A percentile compares a stretch with the other conserved stretches of the same genome.
Conservation (phyloP, 1,284 basidiomycete genomes). For the Leccinum subfulvum region DNA sequence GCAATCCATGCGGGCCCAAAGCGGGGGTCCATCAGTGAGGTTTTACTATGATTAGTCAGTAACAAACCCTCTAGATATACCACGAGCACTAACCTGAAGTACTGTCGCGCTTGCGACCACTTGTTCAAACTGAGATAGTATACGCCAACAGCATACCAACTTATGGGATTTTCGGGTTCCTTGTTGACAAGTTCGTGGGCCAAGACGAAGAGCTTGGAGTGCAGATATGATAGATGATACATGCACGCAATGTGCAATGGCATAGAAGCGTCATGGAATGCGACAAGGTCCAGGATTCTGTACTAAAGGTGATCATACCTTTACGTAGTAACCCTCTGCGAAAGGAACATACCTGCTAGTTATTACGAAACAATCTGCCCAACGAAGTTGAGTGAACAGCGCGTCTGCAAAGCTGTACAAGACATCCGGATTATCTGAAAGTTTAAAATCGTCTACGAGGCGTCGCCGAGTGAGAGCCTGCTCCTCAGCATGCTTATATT, state of each 20-base stretch:
- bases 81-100: slow-evolving; percentile 70
- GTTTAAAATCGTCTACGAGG: slow-evolving; percentile 74
- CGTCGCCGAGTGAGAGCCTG: slow-evolving; percentile 74
- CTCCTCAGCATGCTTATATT: slow-evolving; percentile 82
- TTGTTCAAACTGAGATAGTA: slow-evolving; percentile 91
- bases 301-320: slow-evolving; percentile 8
- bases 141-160: slow-evolving; percentile 98
- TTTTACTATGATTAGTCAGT: slow-evolving; percentile 62
- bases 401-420: slow-evolving; percentile 91
- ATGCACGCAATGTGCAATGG: slow-evolving; percentile 96
- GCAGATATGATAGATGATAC: slow-evolving; percentile 89
- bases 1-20: slow-evolving; percentile 97
- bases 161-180: slow-evolving; percentile 88
- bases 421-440: slow-evolving; percentile 90
- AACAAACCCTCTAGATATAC: background rate
- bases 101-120: slow-evolving; percentile 87
- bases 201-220: slow-evolving; percentile 91
- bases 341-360: slow-evolving; percentile 65
- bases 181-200: slow-evolving; percentile 94
- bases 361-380: slow-evolving; percentile 90
- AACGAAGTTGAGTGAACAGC: slow-evolving; percentile 84
- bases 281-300: slow-evolving; percentile 80
- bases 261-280: slow-evolving; percentile 83
- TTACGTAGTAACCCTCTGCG: background rate
- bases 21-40: slow-evolving; percentile 93